phyloP scores from a whole-genome alignment of 805 yeast species.

The Zygotorulaspora danielsina region DNA sequence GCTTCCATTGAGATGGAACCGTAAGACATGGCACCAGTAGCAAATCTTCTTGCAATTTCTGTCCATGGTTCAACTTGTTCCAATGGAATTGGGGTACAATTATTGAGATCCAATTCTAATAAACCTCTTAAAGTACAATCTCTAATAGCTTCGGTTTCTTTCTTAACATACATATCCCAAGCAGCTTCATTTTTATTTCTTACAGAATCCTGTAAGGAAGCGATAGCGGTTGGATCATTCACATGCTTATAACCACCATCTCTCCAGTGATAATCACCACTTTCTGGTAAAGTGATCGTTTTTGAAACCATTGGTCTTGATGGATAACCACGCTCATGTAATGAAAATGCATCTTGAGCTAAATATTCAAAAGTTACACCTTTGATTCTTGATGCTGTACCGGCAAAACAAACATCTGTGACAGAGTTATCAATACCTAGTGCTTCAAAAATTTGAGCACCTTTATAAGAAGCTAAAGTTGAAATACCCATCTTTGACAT shows the following conservation, averaged over 20 bases:
- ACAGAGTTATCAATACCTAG: slow-evolving; percentile 94
- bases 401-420: slow-evolving; percentile 91
- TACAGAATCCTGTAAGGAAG: slow-evolving; percentile 96
- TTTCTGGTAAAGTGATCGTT: slow-evolving; percentile 70
- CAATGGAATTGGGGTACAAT: slow-evolving; percentile 72
- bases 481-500: slow-evolving; percentile 99
- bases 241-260: slow-evolving; percentile 97
- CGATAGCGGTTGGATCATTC: slow-evolving; percentile 92
- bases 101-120: slow-evolving; percentile 80
- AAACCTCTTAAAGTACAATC: slow-evolving; percentile 93
- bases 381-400: slow-evolving; percentile 93
- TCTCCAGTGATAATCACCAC: slow-evolving; percentile 98
- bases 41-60: slow-evolving; percentile 93
- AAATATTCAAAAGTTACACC: slow-evolving; percentile 94
- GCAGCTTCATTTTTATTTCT: slow-evolving; percentile 93
- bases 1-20: slow-evolving; percentile 99
- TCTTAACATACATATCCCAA: slow-evolving; percentile 81
- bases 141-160: slow-evolving; percentile 86
- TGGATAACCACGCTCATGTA: slow-evolving; percentile 92
- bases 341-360: slow-evolving; percentile 92
- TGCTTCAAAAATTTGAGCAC: slow-evolving; percentile 98
- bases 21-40: slow-evolving; percentile 99
- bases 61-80: slow-evolving; percentile 99
- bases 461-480: slow-evolving; percentile 95
- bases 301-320: slow-evolving; percentile 65